A percentile compares a stretch with the other conserved stretches of the same genome.
Evolutionary conservation across 768 basidiomycete species (phyloP).

Genomic region (Xerocomellus dryophilus): DNA sequence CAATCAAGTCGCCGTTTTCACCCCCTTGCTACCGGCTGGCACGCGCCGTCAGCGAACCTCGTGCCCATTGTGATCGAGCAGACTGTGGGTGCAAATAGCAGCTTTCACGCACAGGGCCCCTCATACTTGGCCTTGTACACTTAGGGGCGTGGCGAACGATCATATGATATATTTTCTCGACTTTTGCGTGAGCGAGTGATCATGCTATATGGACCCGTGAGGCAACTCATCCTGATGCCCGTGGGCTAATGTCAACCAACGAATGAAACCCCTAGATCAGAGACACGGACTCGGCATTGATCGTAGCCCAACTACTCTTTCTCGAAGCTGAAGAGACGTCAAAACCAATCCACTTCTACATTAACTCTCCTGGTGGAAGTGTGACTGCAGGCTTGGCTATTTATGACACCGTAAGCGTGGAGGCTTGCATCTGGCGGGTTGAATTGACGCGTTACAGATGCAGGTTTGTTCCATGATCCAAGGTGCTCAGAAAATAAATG

Average conservation of each 20-base stretch:
- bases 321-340: slow-evolving; percentile 93
- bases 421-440: slow-evolving; percentile 4
- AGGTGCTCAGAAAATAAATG: slow-evolving; percentile 11
- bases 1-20: slow-evolving; percentile 47
- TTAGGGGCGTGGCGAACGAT: slow-evolving; percentile 81
- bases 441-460: slow-evolving; percentile 49
- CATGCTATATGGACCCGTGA: slow-evolving; percentile 89
- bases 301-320: slow-evolving; percentile 91
- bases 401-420: slow-evolving; percentile 82
- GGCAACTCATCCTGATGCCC: slow-evolving; percentile 28
- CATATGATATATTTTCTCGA: slow-evolving; percentile 95
- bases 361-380: slow-evolving; percentile 94
- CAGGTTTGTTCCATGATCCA: slow-evolving; percentile 46
- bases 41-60: slow-evolving; percentile 55
- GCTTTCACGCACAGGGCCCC: slow-evolving; percentile 7
- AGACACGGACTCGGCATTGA: slow-evolving; percentile 83
- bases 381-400: slow-evolving; percentile 96
- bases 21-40: slow-evolving; percentile 46
- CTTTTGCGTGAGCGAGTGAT: slow-evolving; percentile 91
- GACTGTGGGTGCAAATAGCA: slow-evolving; percentile 51
- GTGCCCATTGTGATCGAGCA: slow-evolving; percentile 95
- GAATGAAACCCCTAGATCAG: slow-evolving; percentile 57
- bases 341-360: slow-evolving; percentile 94
- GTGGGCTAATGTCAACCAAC: slow-evolving; percentile 9
- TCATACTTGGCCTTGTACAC: slow-evolving; percentile 14